A percentile compares a stretch with the other conserved stretches of the same genome.
Conservation (phyloP, 345 rosid genomes). For the Sapria himalayana region DNA sequence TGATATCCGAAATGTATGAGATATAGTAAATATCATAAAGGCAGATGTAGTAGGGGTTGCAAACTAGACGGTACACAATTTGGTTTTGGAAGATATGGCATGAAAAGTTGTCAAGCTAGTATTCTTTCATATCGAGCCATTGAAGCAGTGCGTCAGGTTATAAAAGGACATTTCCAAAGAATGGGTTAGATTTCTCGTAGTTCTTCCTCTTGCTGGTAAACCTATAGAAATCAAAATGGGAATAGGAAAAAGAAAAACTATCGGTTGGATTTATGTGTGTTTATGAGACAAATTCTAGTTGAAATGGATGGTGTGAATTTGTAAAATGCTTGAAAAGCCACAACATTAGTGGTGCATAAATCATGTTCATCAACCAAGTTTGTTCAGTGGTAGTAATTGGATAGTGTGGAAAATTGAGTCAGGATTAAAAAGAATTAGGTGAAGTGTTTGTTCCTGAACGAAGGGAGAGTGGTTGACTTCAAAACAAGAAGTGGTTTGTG, state of each 20-base stretch:
- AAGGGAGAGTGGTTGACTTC: no score
- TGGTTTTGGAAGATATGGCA: constrained; percentile 7
- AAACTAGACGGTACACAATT: constrained; percentile 7
- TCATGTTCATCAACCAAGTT: constrained; percentile 7
- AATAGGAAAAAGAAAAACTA: no score
- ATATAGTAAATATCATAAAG: constrained; percentile 5
- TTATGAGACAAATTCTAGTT: neutral
- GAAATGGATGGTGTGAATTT: constrained; percentile 4
- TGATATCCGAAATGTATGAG: neutral
- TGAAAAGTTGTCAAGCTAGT: constrained; percentile 5
- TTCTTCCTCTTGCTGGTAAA: constrained; percentile 4
- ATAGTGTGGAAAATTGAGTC: no score
- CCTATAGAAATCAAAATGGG: no score
- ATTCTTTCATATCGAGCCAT: constrained; percentile 4
- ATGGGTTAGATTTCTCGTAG: constrained; percentile 6
- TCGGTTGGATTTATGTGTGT: neutral
- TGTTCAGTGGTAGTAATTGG: constrained; percentile 7
- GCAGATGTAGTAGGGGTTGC: constrained; percentile 6
- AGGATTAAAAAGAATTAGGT: no score
- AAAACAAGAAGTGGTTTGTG: no score
- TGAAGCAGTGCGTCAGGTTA: constrained; percentile 3
- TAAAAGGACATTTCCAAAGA: constrained; percentile 7
- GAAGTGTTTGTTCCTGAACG: no score
- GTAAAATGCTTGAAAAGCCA: constrained; percentile 2
- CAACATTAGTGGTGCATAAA: constrained; percentile 6